Conservation (phyloP, 1,284 basidiomycete genomes). For the Meripilus lineatus region DNA sequence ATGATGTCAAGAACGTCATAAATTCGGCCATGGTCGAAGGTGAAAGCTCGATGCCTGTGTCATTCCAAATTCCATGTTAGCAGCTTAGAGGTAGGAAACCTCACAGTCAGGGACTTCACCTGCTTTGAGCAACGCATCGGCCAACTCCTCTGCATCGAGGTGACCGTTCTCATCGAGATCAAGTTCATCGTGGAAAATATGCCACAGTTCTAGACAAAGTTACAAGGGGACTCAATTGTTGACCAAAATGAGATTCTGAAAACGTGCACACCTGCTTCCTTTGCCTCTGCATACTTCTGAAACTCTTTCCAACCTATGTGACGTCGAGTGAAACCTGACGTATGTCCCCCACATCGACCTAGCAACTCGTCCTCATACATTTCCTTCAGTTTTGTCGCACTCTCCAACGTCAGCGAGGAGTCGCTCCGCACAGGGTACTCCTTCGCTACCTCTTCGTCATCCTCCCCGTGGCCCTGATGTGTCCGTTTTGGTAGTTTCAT, state of each 20-base stretch:
- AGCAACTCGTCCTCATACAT: constrained; percentile 80
- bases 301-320: constrained; percentile 78
- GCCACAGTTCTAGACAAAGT: constrained; percentile 69
- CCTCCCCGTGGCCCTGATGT: constrained; percentile 20
- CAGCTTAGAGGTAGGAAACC: background rate
- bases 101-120: constrained; percentile 44
- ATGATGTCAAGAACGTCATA: constrained; percentile 72
- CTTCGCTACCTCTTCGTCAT: constrained; percentile 25
- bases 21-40: constrained; percentile 71
- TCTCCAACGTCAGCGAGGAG: constrained; percentile 54
- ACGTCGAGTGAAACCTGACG: constrained; percentile 37
- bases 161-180: constrained; percentile 85
- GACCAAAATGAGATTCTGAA: background rate
- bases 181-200: constrained; percentile 82
- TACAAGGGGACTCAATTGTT: background rate
- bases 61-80: constrained; percentile 9
- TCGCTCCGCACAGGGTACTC: constrained; percentile 22
- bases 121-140: constrained; percentile 64
- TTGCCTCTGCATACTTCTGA: constrained; percentile 68
- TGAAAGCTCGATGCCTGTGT: constrained; percentile 64
- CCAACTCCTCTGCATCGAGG: constrained; percentile 70
- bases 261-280: constrained; percentile 62
- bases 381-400: constrained; percentile 60
- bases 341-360: constrained; percentile 51
- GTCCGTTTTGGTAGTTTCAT: constrained; percentile 40